Evolutionary conservation across 1,284 basidiomycete species (phyloP), one percentile per base, ranked within the genome.

Genomic region (Leucoagaricus sp.): DNA sequence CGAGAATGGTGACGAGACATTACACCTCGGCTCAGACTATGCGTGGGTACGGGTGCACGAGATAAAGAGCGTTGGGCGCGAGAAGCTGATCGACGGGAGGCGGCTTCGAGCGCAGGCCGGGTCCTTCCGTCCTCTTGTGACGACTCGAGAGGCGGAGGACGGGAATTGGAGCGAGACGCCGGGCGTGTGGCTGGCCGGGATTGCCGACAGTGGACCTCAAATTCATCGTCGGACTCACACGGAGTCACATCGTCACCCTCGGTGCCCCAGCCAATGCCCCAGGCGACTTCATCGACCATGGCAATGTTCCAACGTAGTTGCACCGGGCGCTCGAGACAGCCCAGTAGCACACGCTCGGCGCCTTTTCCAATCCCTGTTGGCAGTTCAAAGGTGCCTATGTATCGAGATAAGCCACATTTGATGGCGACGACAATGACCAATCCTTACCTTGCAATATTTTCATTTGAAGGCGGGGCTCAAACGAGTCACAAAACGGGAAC

Each of bases 381-480:
- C 58, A 85, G 74, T 1, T 83, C 78, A 64, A 81, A 88, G 10
- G 73, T 77, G 61, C 86, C 87, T 89, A 47, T 38, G 23, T 41
- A 53, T 40, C 36, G 45, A 38, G 52, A 40, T 40, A 42, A 45
- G 42, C 28, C 33, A 36, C 31, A 42, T 29, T 44, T 46, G 19
- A 42, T 17, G 49, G 45, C 41, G 49, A 38, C 50, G 50, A 31
- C 31, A 48, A 28, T 53, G 36, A n/a, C 38, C 13, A 49, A 17
- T 19, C 84, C 73, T 76, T 73, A 80, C 94, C 93, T 56, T 87
- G 85, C 13, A 96, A 69, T 57, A 98, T 96, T 74, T 96, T 96
- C 83, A 94, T 88, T 60, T 93, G 89, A 60, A 97, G 72, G 46
- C 95, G 77, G 0, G 93, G 94, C 69, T 97, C 95, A 67, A 93